Conservation (phyloP, 495 filamentous ascomycete genomes). For the Podospora comata region DNA sequence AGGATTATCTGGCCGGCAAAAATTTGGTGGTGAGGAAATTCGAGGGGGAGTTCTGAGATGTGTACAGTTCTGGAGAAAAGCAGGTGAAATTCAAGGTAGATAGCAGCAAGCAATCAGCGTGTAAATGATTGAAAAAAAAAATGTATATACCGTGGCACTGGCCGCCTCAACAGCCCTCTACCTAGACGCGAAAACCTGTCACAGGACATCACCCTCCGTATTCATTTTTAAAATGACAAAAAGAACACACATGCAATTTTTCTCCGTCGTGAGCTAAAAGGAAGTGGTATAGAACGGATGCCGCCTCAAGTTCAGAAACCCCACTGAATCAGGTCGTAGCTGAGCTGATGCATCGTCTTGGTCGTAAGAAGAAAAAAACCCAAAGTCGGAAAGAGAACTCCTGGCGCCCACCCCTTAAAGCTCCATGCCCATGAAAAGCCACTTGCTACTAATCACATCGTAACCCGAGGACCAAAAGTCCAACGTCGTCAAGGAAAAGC, state of each 20-base stretch:
- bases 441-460: slow-evolving; percentile 63
- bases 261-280: no score
- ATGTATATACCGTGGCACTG: not conserved
- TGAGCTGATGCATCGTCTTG: no score
- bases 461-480: slow-evolving; percentile 61
- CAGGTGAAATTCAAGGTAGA: not conserved
- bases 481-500: slow-evolving; percentile 77
- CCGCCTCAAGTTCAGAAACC: no score
- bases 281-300: no score
- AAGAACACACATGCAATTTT: not conserved
- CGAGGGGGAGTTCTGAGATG: slow-evolving; percentile 50
- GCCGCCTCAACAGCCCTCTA: no score
- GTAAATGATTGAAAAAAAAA: not conserved
- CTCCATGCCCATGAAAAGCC: slow-evolving; percentile 86
- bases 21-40: slow-evolving; percentile 73
- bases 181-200: no score
- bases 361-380: not conserved
- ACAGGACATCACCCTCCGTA: no score
- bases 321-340: no score
- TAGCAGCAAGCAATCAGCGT: not conserved
- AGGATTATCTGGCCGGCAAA: slow-evolving; percentile 67
- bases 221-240: not conserved
- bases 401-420: slow-evolving; percentile 44
- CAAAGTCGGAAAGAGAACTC: slow-evolving; percentile 20
- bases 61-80: not conserved